A percentile compares a stretch with the other conserved stretches of the same genome.
Evolutionary conservation across 2,329 filamentous ascomycete genomes (phyloP).

Genomic region (Colletotrichum sp.): DNA sequence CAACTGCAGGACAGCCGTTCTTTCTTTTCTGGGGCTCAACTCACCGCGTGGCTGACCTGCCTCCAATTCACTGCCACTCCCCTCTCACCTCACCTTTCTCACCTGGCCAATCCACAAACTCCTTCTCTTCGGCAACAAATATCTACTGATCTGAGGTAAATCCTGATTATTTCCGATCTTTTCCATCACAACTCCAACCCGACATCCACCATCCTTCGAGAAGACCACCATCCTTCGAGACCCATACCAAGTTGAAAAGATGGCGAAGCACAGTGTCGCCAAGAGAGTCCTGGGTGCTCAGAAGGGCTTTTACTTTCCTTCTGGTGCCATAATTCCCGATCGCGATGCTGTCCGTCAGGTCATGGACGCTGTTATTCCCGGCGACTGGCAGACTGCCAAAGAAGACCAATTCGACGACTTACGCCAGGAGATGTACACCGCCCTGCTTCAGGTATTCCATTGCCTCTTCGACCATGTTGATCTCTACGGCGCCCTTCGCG

Average conservation of each 20-base stretch:
- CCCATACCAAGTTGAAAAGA: rapidly evolving
- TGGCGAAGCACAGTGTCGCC: rapidly evolving
- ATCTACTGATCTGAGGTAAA: background rate
- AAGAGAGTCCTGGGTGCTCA: background rate
- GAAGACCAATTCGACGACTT: background rate
- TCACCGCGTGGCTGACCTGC: background rate
- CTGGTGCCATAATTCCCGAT: background rate
- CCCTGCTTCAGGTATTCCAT: background rate
- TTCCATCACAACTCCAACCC: background rate
- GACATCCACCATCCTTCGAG: background rate
- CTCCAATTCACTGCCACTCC: background rate
- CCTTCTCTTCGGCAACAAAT: background rate
- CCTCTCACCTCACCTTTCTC: background rate
- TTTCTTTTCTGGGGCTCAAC: background rate
- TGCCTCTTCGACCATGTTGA: rapidly evolving
- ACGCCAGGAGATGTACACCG: background rate
- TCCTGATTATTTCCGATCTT: background rate
- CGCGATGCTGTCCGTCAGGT: rapidly evolving
- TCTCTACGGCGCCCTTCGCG: background rate
- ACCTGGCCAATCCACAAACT: rapidly evolving
- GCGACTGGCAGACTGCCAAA: background rate
- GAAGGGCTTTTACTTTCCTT: background rate
- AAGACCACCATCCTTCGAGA: background rate
- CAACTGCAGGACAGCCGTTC: rapidly evolving
- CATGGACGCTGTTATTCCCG: background rate